phyloP scores from a whole-genome alignment of 805 yeast genomes.

The Metschnikowia shivogae region DNA sequence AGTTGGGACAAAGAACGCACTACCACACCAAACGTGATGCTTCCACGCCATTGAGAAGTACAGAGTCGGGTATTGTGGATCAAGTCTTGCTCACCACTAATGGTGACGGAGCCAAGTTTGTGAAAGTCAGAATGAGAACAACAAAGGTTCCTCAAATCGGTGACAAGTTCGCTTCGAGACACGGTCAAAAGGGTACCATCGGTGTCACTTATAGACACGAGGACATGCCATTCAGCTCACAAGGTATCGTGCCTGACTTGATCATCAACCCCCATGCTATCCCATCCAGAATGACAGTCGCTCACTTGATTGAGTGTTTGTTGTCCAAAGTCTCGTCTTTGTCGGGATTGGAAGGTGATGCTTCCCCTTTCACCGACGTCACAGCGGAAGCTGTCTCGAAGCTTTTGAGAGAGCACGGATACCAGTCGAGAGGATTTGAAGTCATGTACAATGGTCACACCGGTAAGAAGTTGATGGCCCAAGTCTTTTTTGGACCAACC shows the following conservation, averaged over 20 bases:
- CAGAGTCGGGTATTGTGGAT: constrained; percentile 98
- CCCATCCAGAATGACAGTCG: constrained; percentile 99
- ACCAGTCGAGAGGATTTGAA: constrained; percentile 97
- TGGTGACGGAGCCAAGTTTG: constrained; percentile 97
- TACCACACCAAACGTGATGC: constrained; percentile 99
- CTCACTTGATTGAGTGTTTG: constrained; percentile 97
- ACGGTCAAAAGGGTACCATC: constrained; percentile 99
- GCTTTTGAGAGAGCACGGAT: constrained; percentile 90
- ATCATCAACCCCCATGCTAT: constrained; percentile 98
- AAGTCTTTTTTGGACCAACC: constrained; percentile 98
- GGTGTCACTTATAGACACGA: constrained; percentile 98
- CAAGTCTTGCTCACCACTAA: constrained; percentile 95
- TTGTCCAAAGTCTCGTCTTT: constrained; percentile 91
- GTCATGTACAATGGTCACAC: constrained; percentile 99
- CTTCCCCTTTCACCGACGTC: constrained; percentile 97
- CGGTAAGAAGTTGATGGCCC: constrained; percentile 96
- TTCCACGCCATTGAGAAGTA: constrained; percentile 92
- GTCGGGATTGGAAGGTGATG: constrained; percentile 98
- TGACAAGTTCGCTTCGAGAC: constrained; percentile 98
- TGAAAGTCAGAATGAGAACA: constrained; percentile 97
- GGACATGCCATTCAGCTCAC: constrained; percentile 96
- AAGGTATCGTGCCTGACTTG: constrained; percentile 96
- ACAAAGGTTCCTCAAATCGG: constrained; percentile 99
- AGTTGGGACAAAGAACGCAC: constrained; percentile 96
- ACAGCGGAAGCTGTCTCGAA: constrained; percentile 96